These are phyloP conservation scores for Hypoxylon crocopeplum DNA, from an alignment of 495 filamentous ascomycete genomes.

Conservation along the genomic window DNA sequence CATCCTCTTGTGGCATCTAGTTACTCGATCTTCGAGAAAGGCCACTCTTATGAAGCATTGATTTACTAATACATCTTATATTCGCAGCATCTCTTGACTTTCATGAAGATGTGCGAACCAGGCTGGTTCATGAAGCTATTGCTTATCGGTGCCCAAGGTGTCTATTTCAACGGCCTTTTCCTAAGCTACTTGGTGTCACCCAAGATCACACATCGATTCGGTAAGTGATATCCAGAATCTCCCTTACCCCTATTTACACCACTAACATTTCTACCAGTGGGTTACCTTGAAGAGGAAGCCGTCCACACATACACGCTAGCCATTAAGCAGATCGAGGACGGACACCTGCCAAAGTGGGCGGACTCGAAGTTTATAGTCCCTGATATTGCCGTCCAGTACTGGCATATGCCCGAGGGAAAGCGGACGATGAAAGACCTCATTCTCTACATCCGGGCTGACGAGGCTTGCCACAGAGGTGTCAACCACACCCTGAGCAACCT, in stretches of 20 bases:
- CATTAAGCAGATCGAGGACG: slow-evolving; percentile 83
- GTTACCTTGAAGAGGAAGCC: slow-evolving; percentile 96
- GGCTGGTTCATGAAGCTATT: slow-evolving; percentile 86
- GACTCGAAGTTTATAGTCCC: slow-evolving; percentile 73
- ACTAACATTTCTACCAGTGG: slow-evolving; percentile 77
- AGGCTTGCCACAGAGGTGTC: slow-evolving; percentile 96
- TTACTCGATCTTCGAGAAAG: no score
- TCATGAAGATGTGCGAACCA: slow-evolving; percentile 90
- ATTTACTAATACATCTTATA: not conserved
- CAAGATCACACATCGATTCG: slow-evolving; percentile 88
- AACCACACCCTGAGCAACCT: slow-evolving; percentile 94
- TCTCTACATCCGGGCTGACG: slow-evolving; percentile 89
- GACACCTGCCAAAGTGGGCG: slow-evolving; percentile 81
- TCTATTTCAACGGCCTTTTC: slow-evolving; percentile 97
- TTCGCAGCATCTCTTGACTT: slow-evolving; percentile 82
- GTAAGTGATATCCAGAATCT: slow-evolving; percentile 61
- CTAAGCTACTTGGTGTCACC: slow-evolving; percentile 87
- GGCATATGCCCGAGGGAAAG: slow-evolving; percentile 87
- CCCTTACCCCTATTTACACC: slow-evolving; percentile 74
- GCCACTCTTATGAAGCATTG: no score
- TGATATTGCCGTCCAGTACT: slow-evolving; percentile 88
- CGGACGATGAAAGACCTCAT: slow-evolving; percentile 86
- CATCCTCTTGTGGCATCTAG: no score
- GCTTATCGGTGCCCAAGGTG: slow-evolving; percentile 80
- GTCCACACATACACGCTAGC: slow-evolving; percentile 92